Conservation (phyloP, 2,329 filamentous ascomycete species). For the Parascedosporium putredinis region DNA sequence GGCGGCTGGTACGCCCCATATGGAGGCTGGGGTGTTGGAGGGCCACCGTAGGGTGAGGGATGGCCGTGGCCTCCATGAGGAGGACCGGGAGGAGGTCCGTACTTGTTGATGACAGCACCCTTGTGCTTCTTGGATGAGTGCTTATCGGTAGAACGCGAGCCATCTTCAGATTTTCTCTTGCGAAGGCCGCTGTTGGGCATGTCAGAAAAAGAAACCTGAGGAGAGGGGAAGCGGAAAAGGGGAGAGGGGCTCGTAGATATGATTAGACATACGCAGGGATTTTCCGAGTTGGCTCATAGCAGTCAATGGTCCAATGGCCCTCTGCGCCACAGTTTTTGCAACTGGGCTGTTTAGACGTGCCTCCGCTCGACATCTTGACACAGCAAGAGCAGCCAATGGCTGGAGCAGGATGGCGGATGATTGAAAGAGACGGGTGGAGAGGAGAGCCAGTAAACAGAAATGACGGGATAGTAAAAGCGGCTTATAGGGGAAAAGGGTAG, state of each 20-base stretch:
- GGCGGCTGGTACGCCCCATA: slow-evolving; percentile 18
- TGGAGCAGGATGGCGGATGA: not conserved
- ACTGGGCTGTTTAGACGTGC: slow-evolving; percentile 20
- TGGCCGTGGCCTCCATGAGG: slow-evolving; percentile 5
- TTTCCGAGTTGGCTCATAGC: slow-evolving; percentile 37
- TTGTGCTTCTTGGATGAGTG: slow-evolving; percentile 12
- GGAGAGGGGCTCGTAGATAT: not conserved
- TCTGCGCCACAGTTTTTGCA: slow-evolving; percentile 45
- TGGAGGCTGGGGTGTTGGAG: slow-evolving; percentile 10
- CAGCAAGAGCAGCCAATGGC: not conserved
- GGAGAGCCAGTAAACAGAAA: too few relatives aligned
- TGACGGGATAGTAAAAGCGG: too few relatives aligned
- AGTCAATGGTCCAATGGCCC: slow-evolving; percentile 43
- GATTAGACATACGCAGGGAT: slow-evolving; percentile 37
- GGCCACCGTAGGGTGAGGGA: slow-evolving; percentile 7
- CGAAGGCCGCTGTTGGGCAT: slow-evolving; percentile 19
- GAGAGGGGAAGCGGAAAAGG: slow-evolving; percentile 6
- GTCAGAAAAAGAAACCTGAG: slow-evolving; percentile 17
- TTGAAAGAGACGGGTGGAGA: not conserved
- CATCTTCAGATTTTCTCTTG: slow-evolving; percentile 1
- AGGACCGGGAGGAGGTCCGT: slow-evolving; percentile 18
- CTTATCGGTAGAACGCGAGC: not conserved
- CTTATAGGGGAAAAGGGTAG: too few relatives aligned
- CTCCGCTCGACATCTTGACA: not conserved
- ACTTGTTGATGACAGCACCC: slow-evolving; percentile 25